Base-by-base conservation (phyloP, 2,329 filamentous ascomycete species). In the Simplicillium aogashimaense region DNA sequence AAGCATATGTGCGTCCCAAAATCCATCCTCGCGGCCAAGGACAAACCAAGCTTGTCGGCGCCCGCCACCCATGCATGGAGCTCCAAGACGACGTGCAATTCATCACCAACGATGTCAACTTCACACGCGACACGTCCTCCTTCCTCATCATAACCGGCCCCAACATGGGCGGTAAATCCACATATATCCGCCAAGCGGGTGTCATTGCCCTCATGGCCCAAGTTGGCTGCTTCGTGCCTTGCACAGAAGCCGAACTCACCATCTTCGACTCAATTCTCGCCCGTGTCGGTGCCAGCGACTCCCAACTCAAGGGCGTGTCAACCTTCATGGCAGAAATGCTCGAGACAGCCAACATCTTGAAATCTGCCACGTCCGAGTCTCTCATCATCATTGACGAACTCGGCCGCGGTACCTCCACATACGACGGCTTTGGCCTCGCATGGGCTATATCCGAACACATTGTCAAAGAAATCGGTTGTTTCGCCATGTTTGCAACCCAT, bases 261-360 rank as follows among this genome's bases (percentile, higher is more conserved):
- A 88, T 98, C 43, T 98, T 95, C 58, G 92, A 98, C 65, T 92
- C 87, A 46, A 95, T 98, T 45, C 82, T 98, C 31, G 92, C 94
- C 0, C 84, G 92, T 51, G 92, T 98, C 0, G 92, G 94, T 33
- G 94, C 92, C 7, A 92, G 85, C 51, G 94, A 98, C 63, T 94
- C 86, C 7, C 92, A 97, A 61, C 81, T 98, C 47, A 97, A 97
- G 64, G 92, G 92, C 29, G 92, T 98, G 2, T 95, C 87, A 3
- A 98, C 92, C 0, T 98, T 98, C 62, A 98, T 98, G 94, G 92
- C 92, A 2, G 92, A 98, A 66, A 98, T 98, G 92, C 76, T 98
- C 16, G 92, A 98, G 60, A 98, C 92, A 2, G 88, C 92, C 50
- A 97, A 97, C 58, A 98, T 98, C 48, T 80, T 98, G 55, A 97